Evolutionary conservation across 1,284 basidiomycete genomes (phyloP), one percentile per base, ranked within the genome.

Genomic region (Mycosarcoma mackinlayi): DNA sequence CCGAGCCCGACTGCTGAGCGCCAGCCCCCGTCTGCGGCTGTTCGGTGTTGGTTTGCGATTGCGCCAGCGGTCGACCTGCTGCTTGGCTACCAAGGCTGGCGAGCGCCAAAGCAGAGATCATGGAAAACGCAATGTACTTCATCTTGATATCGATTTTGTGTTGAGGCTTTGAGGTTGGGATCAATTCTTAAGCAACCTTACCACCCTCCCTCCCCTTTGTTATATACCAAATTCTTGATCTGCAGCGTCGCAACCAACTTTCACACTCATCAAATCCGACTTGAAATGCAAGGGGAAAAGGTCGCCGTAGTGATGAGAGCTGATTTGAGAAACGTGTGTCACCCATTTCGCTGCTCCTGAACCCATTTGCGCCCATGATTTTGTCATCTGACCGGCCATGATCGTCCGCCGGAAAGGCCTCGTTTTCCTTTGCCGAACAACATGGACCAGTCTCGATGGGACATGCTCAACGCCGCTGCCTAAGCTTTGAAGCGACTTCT

Each of bases 51-150:
- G 51, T 19, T 23, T 57, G 55, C 11, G 47, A 23, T 33, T 57
- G 55, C 49, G 47, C 46, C 18, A 49, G 28, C 14, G 55, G 55
- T n/a, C 46, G 39, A 18, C 46, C 28, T 11, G 34, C 24, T 3
- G 28, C 46, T 4, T 24, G 25, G 27, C 40, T 49, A 34, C 55
- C 55, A 44, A 57, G 40, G 28, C 50, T 60, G 37, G 45, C 58
- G 19, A 60, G 58, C 11, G 49, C 58, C 16, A 53, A 33, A 7
- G 47, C 47, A 13, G 46, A 49, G 25, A 50, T 47, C 46, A 57
- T 38, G 10, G 55, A 57, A 30, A 57, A 16, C 5, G 55, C 47
- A 16, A 44, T 14, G 40, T 49, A 57, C 55, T 57, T 57, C 55
- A 57, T 57, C 23, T 24, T 46, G 35, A 33, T n/a, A 30, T 31